Conservation (phyloP, 345 rosid genomes). For the Nephelium lappaceum region DNA sequence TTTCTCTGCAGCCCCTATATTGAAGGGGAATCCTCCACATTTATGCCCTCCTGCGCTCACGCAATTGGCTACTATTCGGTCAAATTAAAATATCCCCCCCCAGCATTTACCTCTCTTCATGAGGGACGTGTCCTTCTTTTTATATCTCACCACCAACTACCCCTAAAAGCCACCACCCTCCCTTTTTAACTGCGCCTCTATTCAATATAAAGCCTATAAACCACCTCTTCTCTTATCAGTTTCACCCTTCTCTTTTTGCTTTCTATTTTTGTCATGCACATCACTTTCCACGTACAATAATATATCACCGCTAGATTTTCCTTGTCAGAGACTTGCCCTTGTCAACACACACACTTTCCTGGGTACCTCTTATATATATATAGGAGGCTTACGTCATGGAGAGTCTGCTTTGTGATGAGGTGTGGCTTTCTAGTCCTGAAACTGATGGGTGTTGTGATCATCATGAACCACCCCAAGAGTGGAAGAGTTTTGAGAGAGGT, state of each 20-base stretch:
- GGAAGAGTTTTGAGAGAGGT: not conserved
- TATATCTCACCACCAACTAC: constrained; percentile 30
- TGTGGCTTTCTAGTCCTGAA: constrained; percentile 41
- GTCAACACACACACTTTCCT: not conserved
- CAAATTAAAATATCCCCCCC: constrained; percentile 18
- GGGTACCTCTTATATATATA: too few relatives aligned
- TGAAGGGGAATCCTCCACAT: not conserved
- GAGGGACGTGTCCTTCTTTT: constrained; percentile 54
- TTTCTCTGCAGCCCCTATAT: not conserved
- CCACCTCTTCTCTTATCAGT: not conserved
- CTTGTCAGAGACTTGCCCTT: constrained; percentile 23
- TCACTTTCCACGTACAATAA: not conserved
- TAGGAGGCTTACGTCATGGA: constrained; percentile 24
- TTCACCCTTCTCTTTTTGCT: not conserved
- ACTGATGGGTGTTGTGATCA: constrained; percentile 11
- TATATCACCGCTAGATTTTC: not conserved
- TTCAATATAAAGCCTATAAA: not conserved
- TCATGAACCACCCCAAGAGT: constrained; percentile 8
- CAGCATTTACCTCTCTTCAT: constrained; percentile 80
- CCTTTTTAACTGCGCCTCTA: constrained; percentile 10
- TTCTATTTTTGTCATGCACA: not conserved
- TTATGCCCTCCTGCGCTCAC: constrained; percentile 60
- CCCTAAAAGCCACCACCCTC: constrained; percentile 6
- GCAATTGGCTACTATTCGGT: constrained; percentile 48
- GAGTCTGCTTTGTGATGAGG: constrained; percentile 53